phyloP scores from a whole-genome alignment of 2,329 filamentous ascomycete species.

The Cadophora luteo-olivacea region DNA sequence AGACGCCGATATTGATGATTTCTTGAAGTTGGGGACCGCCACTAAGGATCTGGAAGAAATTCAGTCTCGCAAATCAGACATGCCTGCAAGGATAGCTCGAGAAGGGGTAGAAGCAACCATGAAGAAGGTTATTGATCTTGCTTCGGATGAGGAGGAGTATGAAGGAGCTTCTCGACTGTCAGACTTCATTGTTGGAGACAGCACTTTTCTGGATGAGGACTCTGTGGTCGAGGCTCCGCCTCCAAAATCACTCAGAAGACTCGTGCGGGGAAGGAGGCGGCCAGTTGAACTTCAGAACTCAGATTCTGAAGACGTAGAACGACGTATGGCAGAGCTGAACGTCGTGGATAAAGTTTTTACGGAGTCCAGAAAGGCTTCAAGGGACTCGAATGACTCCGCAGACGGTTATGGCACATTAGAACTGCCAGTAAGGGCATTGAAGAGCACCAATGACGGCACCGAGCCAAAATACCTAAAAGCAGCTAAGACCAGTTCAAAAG shows the following conservation, averaged over 20 bases:
- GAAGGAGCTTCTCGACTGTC: constrained; percentile 31
- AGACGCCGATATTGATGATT: neutral
- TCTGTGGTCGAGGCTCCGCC: constrained; percentile 34
- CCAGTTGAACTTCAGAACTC: constrained; percentile 15
- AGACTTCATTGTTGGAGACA: constrained; percentile 43
- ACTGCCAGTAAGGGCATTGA: neutral
- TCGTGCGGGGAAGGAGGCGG: constrained; percentile 38
- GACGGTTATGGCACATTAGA: constrained; percentile 18
- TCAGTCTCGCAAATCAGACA: neutral
- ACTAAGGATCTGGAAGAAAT: neutral
- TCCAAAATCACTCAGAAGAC: constrained; percentile 37
- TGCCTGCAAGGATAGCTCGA: neutral
- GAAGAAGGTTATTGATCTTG: neutral
- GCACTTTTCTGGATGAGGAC: constrained; percentile 34
- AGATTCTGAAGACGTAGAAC: constrained; percentile 32
- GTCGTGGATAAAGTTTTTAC: constrained; percentile 16
- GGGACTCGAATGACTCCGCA: constrained; percentile 21
- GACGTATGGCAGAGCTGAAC: constrained; percentile 27
- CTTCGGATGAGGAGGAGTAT: constrained; percentile 5
- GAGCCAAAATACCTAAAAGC: neutral
- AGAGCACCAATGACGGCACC: neutral
- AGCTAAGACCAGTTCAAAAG: constrained; percentile 12
- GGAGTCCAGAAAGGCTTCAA: constrained; percentile 5
- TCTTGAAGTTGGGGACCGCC: neutral
- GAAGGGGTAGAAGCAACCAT: neutral